Evolutionary conservation across 1,284 basidiomycete genomes (phyloP), one percentile per base, ranked within the genome.

Genomic region (Xerocomus amazonicus): DNA sequence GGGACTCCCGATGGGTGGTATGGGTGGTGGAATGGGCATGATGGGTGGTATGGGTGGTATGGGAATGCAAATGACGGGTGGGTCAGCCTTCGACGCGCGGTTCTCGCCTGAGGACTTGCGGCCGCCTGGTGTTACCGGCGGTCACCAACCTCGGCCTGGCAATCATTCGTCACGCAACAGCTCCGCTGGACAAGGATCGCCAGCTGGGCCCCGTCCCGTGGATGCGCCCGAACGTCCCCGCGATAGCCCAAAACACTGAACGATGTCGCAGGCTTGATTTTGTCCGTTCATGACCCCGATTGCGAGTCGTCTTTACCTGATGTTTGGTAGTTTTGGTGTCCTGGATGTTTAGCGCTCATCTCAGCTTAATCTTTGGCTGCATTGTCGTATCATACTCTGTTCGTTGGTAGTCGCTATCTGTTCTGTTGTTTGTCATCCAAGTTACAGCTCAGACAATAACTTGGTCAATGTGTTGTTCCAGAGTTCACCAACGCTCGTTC

Each of bases 11-110:
- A 72, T 73, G 71, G 64, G 61, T 43, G 59, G 54, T 14, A 68
- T 71, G 63, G 59, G 62, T 7, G 59, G 62, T 14, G 52, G 50
- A 68, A 76, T 76, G 75, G 48, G 54, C 29, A 70, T 71, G 44
- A 54, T 54, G 52, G 47, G 47, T 10, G 62, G 62, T 2, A 71
- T 71, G 62, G 62, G 62, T 0, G 63, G 73, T 19, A 72, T 74
- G 71, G 69, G 69, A 26, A 73, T 78, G 75, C 79, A 80, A 59
- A 81, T 79, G 75, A 81, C 80, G 9, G 82, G 82, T 12, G 77
- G 75, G 19, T 23, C 19, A 23, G 19, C 19, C 66, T 82, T 83
- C 58, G 80, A 84, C 52, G 60, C 79, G 6, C 73, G 79, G 36
- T 78, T 80, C 32, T 43, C 75, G 64, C 41, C 51, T 59, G 67